These are phyloP conservation scores for Chamaecyparis obtusa DNA, from an alignment of 75 land plant species.

Conservation along the genomic window DNA sequence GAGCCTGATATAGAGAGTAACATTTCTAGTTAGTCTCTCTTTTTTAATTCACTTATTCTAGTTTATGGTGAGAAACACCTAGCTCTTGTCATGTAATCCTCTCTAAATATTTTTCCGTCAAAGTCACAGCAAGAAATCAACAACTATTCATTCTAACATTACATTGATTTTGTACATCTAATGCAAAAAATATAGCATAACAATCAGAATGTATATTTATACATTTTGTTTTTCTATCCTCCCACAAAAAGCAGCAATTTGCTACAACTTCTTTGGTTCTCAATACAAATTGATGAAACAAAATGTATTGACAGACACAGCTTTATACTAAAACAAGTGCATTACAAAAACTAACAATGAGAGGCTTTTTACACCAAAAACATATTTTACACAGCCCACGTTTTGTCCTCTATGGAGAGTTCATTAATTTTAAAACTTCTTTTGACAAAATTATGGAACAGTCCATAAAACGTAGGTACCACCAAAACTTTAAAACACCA, in stretches of 20 bases:
- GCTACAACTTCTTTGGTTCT: neutral
- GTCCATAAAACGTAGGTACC: neutral
- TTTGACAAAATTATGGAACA: neutral
- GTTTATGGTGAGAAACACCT: neutral
- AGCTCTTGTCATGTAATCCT: neutral
- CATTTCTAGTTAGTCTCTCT: neutral
- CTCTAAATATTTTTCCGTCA: neutral
- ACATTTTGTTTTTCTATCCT: too few species aligned
- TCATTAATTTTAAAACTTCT: neutral
- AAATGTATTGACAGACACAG: too few species aligned
- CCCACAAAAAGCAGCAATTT: too few species aligned
- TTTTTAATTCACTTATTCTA: neutral
- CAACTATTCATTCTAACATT: neutral
- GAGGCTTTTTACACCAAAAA: neutral
- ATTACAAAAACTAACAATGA: neutral
- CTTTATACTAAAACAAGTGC: neutral
- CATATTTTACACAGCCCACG: neutral
- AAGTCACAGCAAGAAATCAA: neutral
- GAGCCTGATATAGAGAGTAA: conserved; percentile 30
- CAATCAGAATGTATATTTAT: neutral
- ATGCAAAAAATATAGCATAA: neutral
- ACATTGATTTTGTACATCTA: neutral
- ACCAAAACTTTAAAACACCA: neutral
- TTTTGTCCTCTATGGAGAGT: neutral
- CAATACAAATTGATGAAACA: neutral